Evolutionary conservation across 371 early-diverging fungal genomes (phyloP).

Genomic region (Coemansia sp.): DNA sequence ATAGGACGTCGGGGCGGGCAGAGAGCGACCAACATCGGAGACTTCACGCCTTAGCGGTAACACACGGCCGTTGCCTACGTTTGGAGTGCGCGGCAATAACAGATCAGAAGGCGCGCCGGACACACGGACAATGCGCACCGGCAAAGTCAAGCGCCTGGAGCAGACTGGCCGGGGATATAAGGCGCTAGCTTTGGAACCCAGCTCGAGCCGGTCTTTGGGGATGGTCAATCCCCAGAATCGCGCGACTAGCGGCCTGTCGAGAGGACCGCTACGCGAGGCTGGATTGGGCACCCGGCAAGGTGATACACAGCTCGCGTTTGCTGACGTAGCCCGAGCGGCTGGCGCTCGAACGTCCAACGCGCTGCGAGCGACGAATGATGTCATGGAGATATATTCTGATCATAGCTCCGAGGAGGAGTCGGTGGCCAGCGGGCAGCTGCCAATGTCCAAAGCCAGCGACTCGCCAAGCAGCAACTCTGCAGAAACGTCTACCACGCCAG

Average conservation of each 20-base stretch:
- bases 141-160: neutral
- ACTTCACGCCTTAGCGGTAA: neutral
- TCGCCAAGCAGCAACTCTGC: neutral
- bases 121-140: neutral
- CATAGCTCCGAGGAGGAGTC: slow-evolving; percentile 22
- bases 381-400: slow-evolving; percentile 27
- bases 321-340: slow-evolving; percentile 5
- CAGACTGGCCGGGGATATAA: neutral
- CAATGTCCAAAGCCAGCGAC: neutral
- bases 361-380: neutral
- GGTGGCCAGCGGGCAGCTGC: neutral
- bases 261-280: neutral
- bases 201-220: neutral
- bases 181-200: neutral
- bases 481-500: neutral
- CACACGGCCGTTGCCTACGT: neutral
- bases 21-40: neutral
- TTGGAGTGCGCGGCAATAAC: neutral
- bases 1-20: neutral
- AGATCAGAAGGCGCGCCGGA: neutral
- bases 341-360: slow-evolving; percentile 1
- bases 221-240: neutral
- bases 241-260: neutral
- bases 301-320: slow-evolving; percentile 7
- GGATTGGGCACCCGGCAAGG: neutral